phyloP scores from a whole-genome alignment of 768 basidiomycete genomes.

The Cystofilobasidium bisporidii region DNA sequence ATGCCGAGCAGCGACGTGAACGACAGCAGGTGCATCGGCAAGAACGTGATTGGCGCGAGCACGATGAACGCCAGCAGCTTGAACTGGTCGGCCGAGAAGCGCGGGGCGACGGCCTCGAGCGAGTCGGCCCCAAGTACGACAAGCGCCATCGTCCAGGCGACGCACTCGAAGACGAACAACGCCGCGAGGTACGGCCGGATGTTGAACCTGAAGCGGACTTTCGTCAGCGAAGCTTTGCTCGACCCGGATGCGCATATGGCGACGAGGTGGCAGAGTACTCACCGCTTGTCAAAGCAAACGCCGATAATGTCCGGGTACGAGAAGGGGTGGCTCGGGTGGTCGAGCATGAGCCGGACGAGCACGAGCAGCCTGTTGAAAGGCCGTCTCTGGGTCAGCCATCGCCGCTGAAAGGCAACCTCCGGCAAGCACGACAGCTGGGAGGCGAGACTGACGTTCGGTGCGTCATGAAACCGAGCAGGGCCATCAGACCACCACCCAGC shows the following conservation, averaged over 20 bases:
- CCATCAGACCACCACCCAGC: slow-evolving; percentile 60
- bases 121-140: slow-evolving; percentile 57
- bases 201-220: slow-evolving; percentile 43
- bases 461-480: slow-evolving; percentile 66
- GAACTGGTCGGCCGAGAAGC: slow-evolving; percentile 44
- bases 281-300: slow-evolving; percentile 61
- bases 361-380: slow-evolving; percentile 65
- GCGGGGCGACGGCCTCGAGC: slow-evolving; percentile 61
- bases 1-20: slow-evolving; percentile 72
- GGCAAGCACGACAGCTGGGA: background rate
- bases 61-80: slow-evolving; percentile 5
- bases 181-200: slow-evolving; percentile 30
- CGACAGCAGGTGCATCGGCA: slow-evolving; percentile 76
- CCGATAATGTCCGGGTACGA: slow-evolving; percentile 85
- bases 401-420: no score
- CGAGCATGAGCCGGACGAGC: slow-evolving; percentile 62
- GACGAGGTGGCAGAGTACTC: no score
- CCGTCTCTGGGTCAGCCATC: no score
- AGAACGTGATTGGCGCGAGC: slow-evolving; percentile 58
- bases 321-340: slow-evolving; percentile 53
- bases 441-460: slow-evolving; percentile 71
- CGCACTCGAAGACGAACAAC: slow-evolving; percentile 78
- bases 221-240: background rate
- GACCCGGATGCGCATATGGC: no score
- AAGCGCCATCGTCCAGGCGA: slow-evolving; percentile 44